phyloP scores from a whole-genome alignment of 177 flowering plant genomes.

The Vitis hybrid region DNA sequence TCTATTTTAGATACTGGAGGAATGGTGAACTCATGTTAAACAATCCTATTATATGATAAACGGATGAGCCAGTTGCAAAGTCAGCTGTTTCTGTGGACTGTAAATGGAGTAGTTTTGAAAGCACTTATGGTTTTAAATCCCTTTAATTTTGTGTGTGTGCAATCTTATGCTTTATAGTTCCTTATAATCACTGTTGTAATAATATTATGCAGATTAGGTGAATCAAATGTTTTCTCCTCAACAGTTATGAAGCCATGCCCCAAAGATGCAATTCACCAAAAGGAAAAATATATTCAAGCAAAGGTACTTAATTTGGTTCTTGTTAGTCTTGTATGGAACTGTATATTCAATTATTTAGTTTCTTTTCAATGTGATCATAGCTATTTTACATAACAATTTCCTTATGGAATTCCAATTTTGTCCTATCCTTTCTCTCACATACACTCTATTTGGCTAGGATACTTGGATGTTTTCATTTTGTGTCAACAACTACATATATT shows the following conservation, averaged over 20 bases:
- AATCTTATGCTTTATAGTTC: neutral
- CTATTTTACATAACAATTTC: neutral
- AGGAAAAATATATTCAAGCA: conserved; percentile 81
- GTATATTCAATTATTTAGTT: neutral
- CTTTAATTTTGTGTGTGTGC: neutral
- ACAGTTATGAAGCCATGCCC: conserved; percentile 60
- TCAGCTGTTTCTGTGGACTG: neutral
- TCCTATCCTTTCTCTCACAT: neutral
- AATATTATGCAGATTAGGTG: conserved; percentile 39
- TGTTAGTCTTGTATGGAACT: neutral
- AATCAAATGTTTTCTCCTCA: conserved; percentile 18
- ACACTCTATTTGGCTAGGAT: no score
- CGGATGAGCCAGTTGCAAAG: neutral
- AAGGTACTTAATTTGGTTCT: conserved; percentile 53
- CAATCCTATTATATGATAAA: neutral
- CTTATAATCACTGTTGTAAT: neutral
- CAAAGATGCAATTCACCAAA: conserved; percentile 42
- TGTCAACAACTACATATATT: no score
- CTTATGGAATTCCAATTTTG: neutral
- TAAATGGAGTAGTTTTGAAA: neutral
- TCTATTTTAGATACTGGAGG: neutral
- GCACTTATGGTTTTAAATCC: neutral
- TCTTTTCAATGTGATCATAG: neutral
- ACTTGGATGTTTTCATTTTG: no score
- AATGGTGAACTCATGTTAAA: neutral